A percentile compares a stretch with the other conserved stretches of the same genome.
Conservation (phyloP, 228 moss, liverwort and hornwort genomes). For the Sphagnum magellanicum region DNA sequence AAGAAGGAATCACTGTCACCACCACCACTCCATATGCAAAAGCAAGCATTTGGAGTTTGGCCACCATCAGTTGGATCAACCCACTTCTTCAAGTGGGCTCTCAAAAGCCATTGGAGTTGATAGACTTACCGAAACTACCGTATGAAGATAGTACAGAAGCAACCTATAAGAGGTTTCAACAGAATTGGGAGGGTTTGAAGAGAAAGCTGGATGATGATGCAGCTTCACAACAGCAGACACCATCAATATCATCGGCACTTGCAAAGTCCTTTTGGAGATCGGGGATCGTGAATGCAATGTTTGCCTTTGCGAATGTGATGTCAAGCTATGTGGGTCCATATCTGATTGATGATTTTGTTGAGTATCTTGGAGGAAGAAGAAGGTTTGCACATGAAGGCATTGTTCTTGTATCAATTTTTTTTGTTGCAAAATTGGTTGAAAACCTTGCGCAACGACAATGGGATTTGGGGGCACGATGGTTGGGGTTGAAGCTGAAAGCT, state of each 20-base stretch:
- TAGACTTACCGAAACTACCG: constrained; percentile 16
- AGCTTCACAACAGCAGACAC: constrained; percentile 1
- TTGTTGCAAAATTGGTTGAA: constrained; percentile 16
- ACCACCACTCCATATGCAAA: constrained; percentile 7
- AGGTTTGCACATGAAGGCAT: constrained; percentile 19
- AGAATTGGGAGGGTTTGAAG: constrained; percentile 16
- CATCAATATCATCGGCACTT: constrained; percentile 12
- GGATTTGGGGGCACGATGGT: constrained; percentile 15
- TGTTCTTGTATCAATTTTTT: constrained; percentile 11
- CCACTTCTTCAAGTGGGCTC: constrained; percentile 15
- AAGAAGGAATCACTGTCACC: not conserved
- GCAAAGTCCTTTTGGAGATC: constrained; percentile 14
- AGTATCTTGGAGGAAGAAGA: constrained; percentile 17
- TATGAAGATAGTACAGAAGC: constrained; percentile 14
- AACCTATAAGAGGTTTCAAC: constrained; percentile 7
- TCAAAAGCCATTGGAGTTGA: constrained; percentile 16
- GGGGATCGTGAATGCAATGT: constrained; percentile 13
- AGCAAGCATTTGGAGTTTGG: constrained; percentile 10
- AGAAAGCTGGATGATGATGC: not conserved
- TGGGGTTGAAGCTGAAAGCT: constrained; percentile 14
- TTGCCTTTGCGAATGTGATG: constrained; percentile 10
- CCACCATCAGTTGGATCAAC: constrained; percentile 18
- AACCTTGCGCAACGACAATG: constrained; percentile 19
- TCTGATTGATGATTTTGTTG: constrained; percentile 19
- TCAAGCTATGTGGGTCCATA: constrained; percentile 21